phyloP scores from a whole-genome alignment of 2,329 filamentous ascomycete genomes.

The Xylariaceae sp. region DNA sequence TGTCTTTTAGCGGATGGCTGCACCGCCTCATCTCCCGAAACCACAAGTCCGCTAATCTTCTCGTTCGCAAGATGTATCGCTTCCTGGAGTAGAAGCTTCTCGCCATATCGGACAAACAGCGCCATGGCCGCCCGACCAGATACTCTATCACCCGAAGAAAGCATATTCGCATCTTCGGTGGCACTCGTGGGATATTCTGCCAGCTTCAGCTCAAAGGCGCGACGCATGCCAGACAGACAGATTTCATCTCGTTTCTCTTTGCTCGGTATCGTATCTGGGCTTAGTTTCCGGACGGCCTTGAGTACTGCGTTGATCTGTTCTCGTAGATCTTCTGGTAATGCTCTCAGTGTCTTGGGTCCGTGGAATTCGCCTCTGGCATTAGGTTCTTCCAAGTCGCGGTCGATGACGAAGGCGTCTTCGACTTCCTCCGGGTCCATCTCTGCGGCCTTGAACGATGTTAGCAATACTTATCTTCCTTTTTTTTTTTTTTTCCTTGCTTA shows the following conservation, averaged over 20 bases:
- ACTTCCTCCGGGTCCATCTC: slow-evolving; percentile 58
- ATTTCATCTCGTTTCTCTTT: slow-evolving; percentile 47
- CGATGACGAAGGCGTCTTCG: slow-evolving; percentile 70
- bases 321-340: slow-evolving; percentile 46
- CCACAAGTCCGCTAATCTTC: slow-evolving; percentile 21
- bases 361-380: slow-evolving; percentile 43
- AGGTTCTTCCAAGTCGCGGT: slow-evolving; percentile 48
- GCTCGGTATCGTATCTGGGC: slow-evolving; percentile 39
- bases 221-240: slow-evolving; percentile 36
- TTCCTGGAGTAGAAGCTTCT: slow-evolving; percentile 61
- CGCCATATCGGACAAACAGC: slow-evolving; percentile 60
- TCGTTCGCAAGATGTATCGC: slow-evolving; percentile 38
- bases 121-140: slow-evolving; percentile 52
- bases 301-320: slow-evolving; percentile 47
- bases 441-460: slow-evolving; percentile 33
- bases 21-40: slow-evolving; percentile 12
- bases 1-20: slow-evolving; percentile 31
- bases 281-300: slow-evolving; percentile 44
- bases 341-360: slow-evolving; percentile 34
- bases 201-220: slow-evolving; percentile 35
- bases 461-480: slow-evolving; percentile 1
- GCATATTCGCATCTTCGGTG: slow-evolving; percentile 37
- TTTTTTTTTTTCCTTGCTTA: background rate
- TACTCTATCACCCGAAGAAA: slow-evolving; percentile 27
- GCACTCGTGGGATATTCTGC: slow-evolving; percentile 40